Evolutionary conservation across 768 basidiomycete species (phyloP), one percentile per base, ranked within the genome.

Genomic region (Austroboletus eburneus): DNA sequence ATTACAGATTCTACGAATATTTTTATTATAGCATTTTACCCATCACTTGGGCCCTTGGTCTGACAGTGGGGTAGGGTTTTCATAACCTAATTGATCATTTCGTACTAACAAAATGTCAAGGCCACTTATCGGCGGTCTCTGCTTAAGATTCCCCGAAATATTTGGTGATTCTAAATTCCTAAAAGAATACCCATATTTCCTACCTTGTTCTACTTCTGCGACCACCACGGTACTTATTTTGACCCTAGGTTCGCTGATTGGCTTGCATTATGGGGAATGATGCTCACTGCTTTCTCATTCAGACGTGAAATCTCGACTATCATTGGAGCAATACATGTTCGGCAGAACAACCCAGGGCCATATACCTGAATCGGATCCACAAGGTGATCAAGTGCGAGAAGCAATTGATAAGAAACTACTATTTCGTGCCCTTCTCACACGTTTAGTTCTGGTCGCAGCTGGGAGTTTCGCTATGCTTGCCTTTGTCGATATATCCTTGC

Each of bases 121-220:
- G 0, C 85, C 87, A 9, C 61, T 87, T 32, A 72, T 87, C 18
- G 87, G 87, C 25, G 87, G 87, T 1, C 57, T 69, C 87, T 1
- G 72, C 75, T 40, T 83, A 87, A 35, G 77, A 20, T 87, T 85
- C 58, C 85, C 85, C 1, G 51, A 51, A 3, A 46, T 74, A 3
- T 89, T 89, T 49, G 83, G 81, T 40, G 49, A 67, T 30, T 72
- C 69, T 5, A 51, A 55, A 12, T 87, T 90, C 55, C 75, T 82
- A 72, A 73, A 70, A 51, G 58, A 73, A 41, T 83, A 83, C 61
- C 86, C 87, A 0, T 89, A 90, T 64, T 85, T 87, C 60, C 70
- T 87, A 13, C 78, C 86, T 0, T 87, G 85, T 53, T 73, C 81
- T 9, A 74, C 84, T 16, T 70, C 82, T 5, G 83, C 81, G 1